Evolutionary conservation across 2,329 filamentous ascomycete species (phyloP).

Genomic region (Arthrobotrys megalospora): DNA sequence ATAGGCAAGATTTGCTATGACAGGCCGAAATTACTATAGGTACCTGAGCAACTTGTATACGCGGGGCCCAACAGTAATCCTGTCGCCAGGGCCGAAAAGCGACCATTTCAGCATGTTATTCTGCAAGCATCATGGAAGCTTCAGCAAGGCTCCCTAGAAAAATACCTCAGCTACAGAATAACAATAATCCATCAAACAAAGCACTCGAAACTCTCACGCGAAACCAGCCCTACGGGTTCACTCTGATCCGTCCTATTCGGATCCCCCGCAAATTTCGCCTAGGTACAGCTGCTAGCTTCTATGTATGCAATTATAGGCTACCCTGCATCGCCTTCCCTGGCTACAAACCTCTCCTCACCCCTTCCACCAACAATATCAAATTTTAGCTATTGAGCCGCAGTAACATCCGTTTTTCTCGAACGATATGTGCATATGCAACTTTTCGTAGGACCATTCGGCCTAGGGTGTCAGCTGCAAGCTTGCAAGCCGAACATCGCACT

Average conservation of each 20-base stretch:
- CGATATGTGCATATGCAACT: constrained; percentile 30
- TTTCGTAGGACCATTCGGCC: not conserved
- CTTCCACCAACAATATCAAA: constrained; percentile 19
- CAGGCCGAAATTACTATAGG: constrained; percentile 39
- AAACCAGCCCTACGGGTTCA: constrained; percentile 50
- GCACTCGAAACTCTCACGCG: constrained; percentile 23
- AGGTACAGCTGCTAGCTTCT: constrained; percentile 13
- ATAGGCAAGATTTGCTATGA: constrained; percentile 25
- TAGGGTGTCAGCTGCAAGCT: constrained; percentile 32
- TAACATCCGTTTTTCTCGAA: constrained; percentile 3
- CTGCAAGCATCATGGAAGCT: constrained; percentile 27
- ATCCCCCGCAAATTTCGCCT: constrained; percentile 59
- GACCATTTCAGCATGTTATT: constrained; percentile 25
- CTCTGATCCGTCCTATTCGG: constrained; percentile 28
- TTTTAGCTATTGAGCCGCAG: constrained; percentile 52
- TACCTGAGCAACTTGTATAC: constrained; percentile 43
- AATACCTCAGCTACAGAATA: constrained; percentile 51
- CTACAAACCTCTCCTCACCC: not conserved
- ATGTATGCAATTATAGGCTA: constrained; percentile 27
- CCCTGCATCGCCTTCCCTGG: constrained; percentile 34
- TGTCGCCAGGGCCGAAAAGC: constrained; percentile 21
- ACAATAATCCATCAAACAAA: constrained; percentile 13
- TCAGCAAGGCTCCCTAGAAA: constrained; percentile 32
- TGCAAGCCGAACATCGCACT: constrained; percentile 25
- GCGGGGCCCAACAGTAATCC: constrained; percentile 13